Percentiles rank a stretch among this genome's conserved stretches.
Conservation (phyloP, 2,329 filamentous ascomycete species). For the Monosporascus sp. region DNA sequence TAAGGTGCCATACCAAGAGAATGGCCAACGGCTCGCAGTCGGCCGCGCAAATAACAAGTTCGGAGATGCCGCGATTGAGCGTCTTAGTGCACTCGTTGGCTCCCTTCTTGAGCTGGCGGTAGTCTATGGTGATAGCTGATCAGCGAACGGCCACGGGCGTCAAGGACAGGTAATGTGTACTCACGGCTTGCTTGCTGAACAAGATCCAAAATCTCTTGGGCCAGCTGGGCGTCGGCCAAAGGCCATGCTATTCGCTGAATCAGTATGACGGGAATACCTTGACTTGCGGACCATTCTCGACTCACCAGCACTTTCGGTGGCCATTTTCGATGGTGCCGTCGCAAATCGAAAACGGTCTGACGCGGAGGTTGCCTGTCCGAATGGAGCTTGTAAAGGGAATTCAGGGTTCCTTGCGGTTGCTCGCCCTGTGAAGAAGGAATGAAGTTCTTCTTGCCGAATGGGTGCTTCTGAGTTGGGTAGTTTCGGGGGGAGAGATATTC, state of each 20-base stretch:
- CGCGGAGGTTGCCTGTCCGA: neutral
- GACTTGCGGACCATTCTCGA: neutral
- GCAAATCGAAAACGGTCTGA: neutral
- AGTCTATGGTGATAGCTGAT: constrained; percentile 32
- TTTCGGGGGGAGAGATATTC: constrained; percentile 1
- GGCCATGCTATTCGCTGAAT: constrained; percentile 54
- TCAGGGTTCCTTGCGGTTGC: constrained; percentile 59
- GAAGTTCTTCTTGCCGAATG: constrained; percentile 4
- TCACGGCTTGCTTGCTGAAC: constrained; percentile 61
- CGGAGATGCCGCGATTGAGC: constrained; percentile 82
- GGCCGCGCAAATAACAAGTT: constrained; percentile 83
- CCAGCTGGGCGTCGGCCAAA: constrained; percentile 66
- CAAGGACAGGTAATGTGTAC: constrained; percentile 9
- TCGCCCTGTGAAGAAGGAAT: constrained; percentile 41
- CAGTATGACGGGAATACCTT: constrained; percentile 8
- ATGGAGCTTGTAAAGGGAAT: neutral
- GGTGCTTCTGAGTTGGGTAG: constrained; percentile 4
- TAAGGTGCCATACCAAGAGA: constrained; percentile 45
- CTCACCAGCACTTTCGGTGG: constrained; percentile 16
- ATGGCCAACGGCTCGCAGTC: constrained; percentile 87
- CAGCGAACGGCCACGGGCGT: neutral
- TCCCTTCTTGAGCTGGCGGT: constrained; percentile 80
- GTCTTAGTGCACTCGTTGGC: constrained; percentile 85
- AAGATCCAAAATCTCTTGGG: constrained; percentile 78
- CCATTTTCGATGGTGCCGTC: neutral